These are phyloP conservation scores for Ascochyta fabae DNA, from an alignment of 2,329 filamentous ascomycete species.

Conservation along the genomic window DNA sequence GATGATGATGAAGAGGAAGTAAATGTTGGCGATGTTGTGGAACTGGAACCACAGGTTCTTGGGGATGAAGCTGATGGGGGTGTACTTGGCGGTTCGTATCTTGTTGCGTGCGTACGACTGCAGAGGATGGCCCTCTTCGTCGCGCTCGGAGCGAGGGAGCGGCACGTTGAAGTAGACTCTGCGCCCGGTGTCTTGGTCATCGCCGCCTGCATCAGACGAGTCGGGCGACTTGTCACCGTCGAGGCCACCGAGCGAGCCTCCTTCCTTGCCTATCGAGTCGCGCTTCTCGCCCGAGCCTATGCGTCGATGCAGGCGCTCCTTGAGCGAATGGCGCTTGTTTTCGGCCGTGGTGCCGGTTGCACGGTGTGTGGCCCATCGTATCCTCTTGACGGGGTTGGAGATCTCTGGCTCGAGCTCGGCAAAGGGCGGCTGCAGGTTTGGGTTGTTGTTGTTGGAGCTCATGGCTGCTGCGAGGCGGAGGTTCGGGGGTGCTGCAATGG, in stretches of 20 bases:
- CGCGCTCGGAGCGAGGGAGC: slow-evolving; percentile 74
- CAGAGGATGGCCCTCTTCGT: slow-evolving; percentile 79
- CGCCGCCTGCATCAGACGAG: slow-evolving; percentile 49
- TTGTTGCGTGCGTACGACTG: slow-evolving; percentile 86
- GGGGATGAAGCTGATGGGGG: slow-evolving; percentile 89
- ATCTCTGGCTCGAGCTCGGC: slow-evolving; percentile 56
- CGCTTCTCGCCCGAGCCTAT: slow-evolving; percentile 70
- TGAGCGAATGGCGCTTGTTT: slow-evolving; percentile 81
- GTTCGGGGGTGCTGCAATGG: slow-evolving; percentile 31
- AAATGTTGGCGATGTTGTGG: slow-evolving; percentile 97
- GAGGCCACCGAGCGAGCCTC: slow-evolving; percentile 20
- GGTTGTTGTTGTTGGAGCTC: slow-evolving; percentile 21
- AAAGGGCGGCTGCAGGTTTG: slow-evolving; percentile 18
- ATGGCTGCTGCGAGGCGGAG: slow-evolving; percentile 23
- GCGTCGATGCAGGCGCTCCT: slow-evolving; percentile 74
- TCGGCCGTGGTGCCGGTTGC: slow-evolving; percentile 75
- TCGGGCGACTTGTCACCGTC: slow-evolving; percentile 54
- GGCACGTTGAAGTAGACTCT: slow-evolving; percentile 86
- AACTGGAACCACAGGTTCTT: slow-evolving; percentile 99
- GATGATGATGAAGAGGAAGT: slow-evolving; percentile 96
- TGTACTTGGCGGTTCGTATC: slow-evolving; percentile 97
- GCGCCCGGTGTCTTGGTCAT: slow-evolving; percentile 52
- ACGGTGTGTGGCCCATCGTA: slow-evolving; percentile 96
- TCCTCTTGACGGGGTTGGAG: slow-evolving; percentile 72
- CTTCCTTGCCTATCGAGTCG: slow-evolving; percentile 49